Base-by-base conservation (phyloP, 768 basidiomycete species). In the Russula sp. region DNA sequence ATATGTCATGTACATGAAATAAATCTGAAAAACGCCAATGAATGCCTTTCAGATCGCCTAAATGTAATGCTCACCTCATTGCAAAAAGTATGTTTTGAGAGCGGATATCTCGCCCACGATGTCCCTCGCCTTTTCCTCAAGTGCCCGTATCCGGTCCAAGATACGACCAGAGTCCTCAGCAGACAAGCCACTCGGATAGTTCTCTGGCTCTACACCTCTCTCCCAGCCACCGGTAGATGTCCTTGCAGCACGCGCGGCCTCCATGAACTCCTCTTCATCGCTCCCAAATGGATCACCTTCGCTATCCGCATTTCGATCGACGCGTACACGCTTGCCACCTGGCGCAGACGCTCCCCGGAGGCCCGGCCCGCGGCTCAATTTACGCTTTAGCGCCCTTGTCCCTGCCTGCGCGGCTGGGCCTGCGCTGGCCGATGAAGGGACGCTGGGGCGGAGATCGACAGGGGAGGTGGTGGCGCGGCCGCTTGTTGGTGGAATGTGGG, bases 71-170 rank as follows among this genome's bases (percentile, higher is more conserved):
- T 51, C n/a, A 61, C 64, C 64, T 65, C 59, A 65, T 14, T 65
- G 59, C 64, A 61, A 52, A 30, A 65, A 61, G 55, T 65, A 65
- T 10, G 64, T 65, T 38, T 65, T 65, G 26, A 65, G 64, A 36
- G 64, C 64, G 28, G 64, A 65, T 50, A 65, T 61, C 59, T 65
- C 64, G 13, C 64, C 64, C 22, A 65, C 64, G 24, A 65, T 65
- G 59, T 61, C 64, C 28, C 64, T 65, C 34, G 64, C 64, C 53
- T 65, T 65, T 22, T 65, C 59, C 49, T 65, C 64, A 40, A 65
- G 64, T 36, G 59, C 14, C n/a, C 64, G 59, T 61, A 65, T 61
- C 16, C 64, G 54, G 10, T 61, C 55, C 64, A 65, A 51, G 50
- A 65, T 38, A 18, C 64, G 64, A 44, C 40, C 64, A 22, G 40